Evolutionary conservation across 345 rosid genomes (phyloP), one percentile per base, ranked within the genome.

Genomic region (Limnanthes douglasii): DNA sequence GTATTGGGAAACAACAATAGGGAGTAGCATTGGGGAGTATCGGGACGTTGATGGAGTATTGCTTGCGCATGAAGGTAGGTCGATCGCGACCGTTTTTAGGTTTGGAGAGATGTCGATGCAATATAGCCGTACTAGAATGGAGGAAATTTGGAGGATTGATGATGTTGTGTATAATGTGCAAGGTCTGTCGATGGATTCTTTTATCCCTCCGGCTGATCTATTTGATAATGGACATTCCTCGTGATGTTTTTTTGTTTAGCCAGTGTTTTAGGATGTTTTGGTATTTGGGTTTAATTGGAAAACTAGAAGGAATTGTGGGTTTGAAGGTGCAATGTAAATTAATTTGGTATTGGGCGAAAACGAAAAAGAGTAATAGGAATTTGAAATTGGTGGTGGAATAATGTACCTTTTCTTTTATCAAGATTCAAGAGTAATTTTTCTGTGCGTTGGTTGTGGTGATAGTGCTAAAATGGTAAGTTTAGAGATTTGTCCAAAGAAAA

Each of bases 1-100:
- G 23, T 86, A 82, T 40, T 86, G 95, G 97, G 97, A 86, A 48
- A 86, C 95, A 0, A 86, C 88, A 0, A 86, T 82, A 10, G 95
- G 97, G 25, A 86, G 86, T 30, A 73, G 85, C 60, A 71, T 86
- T 6, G 82, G 68, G 2, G 97, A 82, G 31, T 86, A 86, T 21
- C 65, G 85, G 7, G 95, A 82, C 31, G 85, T 86, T 2, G 95
- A 86, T 8, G 97, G 97, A 1, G 70, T 71, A 11, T 28, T 76
- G 10, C 66, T 86, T 0, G 95, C 88, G 5, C 97, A 86, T 23
- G 66, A 76, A 5, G 97, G 97, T 3, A 57, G 94, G 23, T 78
- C 97, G 1, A 72, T 88, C 1, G 93, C 97, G 3, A 88, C 97
- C 1, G 74, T 82, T 28, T 88, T 88, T 13, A 56, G 93, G 12